These are phyloP conservation scores for Backusella australiensis DNA, from an alignment of 192 early-diverging fungal species.

Conservation along the genomic window DNA sequence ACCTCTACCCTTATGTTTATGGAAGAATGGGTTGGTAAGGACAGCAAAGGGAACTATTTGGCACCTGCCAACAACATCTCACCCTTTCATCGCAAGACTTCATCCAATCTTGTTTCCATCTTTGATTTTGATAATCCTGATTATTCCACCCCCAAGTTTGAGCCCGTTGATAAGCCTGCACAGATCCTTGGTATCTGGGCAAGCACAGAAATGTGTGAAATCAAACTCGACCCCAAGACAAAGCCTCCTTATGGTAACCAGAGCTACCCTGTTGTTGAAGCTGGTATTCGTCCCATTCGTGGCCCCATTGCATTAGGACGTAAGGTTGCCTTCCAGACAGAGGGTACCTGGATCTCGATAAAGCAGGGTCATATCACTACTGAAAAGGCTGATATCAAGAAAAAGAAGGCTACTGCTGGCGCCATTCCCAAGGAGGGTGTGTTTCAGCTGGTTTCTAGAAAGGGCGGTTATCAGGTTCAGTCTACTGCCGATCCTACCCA, in stretches of 20 bases:
- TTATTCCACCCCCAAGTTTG: neutral
- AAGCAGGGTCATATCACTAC: neutral
- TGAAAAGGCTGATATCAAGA: neutral
- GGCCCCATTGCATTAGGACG: neutral
- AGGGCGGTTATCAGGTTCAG: neutral
- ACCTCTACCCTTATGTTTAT: conserved; percentile 18
- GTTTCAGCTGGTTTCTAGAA: neutral
- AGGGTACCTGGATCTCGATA: neutral
- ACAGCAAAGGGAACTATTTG: conserved; percentile 9
- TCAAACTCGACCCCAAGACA: conserved; percentile 6
- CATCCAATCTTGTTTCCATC: neutral
- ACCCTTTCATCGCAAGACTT: neutral
- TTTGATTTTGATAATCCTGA: neutral
- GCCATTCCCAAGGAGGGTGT: neutral
- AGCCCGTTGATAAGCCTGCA: neutral
- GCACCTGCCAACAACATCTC: conserved; percentile 20
- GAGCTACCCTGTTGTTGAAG: neutral
- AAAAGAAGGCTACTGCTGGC: neutral
- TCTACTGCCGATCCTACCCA: neutral
- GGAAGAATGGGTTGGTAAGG: conserved; percentile 25
- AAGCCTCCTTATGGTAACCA: conserved; percentile 19
- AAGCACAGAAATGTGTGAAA: neutral
- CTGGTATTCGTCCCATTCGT: neutral
- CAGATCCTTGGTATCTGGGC: conserved; percentile 9
- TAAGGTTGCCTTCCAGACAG: neutral